Evolutionary conservation across 2,329 filamentous ascomycete genomes (phyloP).

Genomic region (Apiospora phragmitis): DNA sequence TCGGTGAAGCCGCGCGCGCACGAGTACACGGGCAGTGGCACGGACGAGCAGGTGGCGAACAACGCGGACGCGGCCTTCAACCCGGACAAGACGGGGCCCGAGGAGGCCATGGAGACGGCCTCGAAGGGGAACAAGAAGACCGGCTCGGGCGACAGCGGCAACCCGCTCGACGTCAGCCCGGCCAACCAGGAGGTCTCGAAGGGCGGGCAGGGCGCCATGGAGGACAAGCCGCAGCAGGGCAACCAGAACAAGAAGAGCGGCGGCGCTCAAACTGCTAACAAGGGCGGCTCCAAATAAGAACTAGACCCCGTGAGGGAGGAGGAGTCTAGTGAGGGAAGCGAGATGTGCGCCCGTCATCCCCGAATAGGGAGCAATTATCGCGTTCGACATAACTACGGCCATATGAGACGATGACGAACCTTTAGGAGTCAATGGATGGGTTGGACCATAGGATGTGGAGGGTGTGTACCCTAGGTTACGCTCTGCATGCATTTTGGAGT

Average conservation of each 20-base stretch:
- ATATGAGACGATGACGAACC: neutral
- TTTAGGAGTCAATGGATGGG: neutral
- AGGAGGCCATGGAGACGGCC: conserved; percentile 51
- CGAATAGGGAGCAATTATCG: neutral
- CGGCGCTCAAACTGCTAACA: conserved; percentile 20
- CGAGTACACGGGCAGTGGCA: conserved; percentile 69
- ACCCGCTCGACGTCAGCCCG: conserved; percentile 43
- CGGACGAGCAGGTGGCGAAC: conserved; percentile 59
- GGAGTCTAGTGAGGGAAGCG: too few species aligned
- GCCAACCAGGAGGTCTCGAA: conserved; percentile 45
- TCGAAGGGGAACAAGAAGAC: conserved; percentile 37
- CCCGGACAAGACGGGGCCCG: conserved; percentile 65
- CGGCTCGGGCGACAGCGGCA: conserved; percentile 24
- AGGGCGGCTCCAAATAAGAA: conserved; percentile 22
- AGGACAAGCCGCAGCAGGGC: conserved; percentile 31
- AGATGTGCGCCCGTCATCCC: too few species aligned
- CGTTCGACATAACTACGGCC: neutral
- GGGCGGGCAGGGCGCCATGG: conserved; percentile 21
- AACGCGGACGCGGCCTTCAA: conserved; percentile 67
- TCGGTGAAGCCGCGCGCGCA: conserved; percentile 63
- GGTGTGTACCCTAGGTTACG: neutral
- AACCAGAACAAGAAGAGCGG: conserved; percentile 35
- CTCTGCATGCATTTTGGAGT: conserved; percentile 13
- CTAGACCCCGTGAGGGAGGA: too few species aligned
- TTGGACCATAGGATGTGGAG: neutral